Evolutionary conservation across 106 monocot species (phyloP), one percentile per base, ranked within the genome.

Genomic region (Dioscorea alata): DNA sequence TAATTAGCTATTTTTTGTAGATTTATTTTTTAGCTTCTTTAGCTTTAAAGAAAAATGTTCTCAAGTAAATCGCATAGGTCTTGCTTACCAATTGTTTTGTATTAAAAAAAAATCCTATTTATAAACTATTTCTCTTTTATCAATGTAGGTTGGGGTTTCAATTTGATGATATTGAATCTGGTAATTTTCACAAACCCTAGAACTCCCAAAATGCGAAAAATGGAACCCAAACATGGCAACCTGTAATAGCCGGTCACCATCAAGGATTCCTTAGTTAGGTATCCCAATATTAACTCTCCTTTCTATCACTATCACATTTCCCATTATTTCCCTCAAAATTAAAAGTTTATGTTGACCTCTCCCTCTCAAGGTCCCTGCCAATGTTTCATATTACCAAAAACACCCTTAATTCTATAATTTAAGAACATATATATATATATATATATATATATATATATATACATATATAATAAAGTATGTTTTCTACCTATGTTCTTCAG

Each of bases 241-340:
- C 23, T 60, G 18, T 31, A 25, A 28, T 32, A 62, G 28, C 61
- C 61, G 61, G 61, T 62, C 61, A 33, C 9, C 61, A 16, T 62
- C 61, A 33, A 3, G 25, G 32, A 12, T 15, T 31, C 8, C 3
- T 23, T 21, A 7, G 10, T 20, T 22, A 20, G 23, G 10, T 16
- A 25, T 25, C 61, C 32, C 13, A 32, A 32, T 62, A 13, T 16
- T 24, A 13, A 25, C 32, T 18, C 61, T 32, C 28, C 14, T 33
- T 28, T 32, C 32, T 31, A 32, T 15, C 61, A 60, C 20, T 42
- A 42, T 42, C 42, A 42, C 42, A 8, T 0, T 42, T 42, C 42
- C 42, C 42, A 42, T 42, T 42, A 42, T 42, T 42, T 8, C 25
- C 32, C 2, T 18, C 61, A 16, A 31, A 32, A 32, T 32, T 12